Evolutionary conservation across 2,329 filamentous ascomycete species (phyloP).

Genomic region (Beauveria varroae): DNA sequence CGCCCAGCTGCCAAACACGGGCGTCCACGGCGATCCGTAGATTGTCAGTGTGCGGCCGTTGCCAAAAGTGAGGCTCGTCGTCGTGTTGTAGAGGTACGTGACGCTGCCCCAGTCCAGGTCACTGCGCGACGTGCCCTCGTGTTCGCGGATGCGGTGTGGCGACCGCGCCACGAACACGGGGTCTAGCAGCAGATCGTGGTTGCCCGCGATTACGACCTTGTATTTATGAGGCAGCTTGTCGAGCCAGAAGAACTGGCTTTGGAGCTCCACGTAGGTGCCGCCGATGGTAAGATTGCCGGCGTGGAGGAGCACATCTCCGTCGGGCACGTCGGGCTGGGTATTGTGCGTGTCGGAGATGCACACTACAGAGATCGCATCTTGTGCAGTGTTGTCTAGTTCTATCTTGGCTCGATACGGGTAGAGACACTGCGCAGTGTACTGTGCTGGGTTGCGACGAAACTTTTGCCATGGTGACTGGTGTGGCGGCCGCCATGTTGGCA

Average conservation of each 20-base stretch:
- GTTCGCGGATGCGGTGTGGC: constrained; percentile 1
- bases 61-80: constrained; percentile 18
- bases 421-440: background rate
- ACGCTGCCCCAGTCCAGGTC: constrained; percentile 26
- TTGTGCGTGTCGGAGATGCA: constrained; percentile 42
- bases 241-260: constrained; percentile 35
- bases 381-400: background rate
- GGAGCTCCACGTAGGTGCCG: constrained; percentile 34
- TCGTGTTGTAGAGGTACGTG: constrained; percentile 25
- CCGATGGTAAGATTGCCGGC: constrained; percentile 40
- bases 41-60: constrained; percentile 23
- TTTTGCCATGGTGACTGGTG: background rate
- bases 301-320: constrained; percentile 40
- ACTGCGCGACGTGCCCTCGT: background rate
- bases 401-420: background rate
- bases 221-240: constrained; percentile 28
- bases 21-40: constrained; percentile 28
- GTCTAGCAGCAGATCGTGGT: constrained; percentile 34
- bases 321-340: constrained; percentile 27
- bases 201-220: constrained; percentile 40
- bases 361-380: constrained; percentile 22
- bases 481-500: background rate
- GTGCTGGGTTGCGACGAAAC: background rate
- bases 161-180: constrained; percentile 7
- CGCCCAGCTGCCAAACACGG: constrained; percentile 27